phyloP scores from a whole-genome alignment of 2,329 filamentous ascomycete genomes.

The Epichloe elymi region DNA sequence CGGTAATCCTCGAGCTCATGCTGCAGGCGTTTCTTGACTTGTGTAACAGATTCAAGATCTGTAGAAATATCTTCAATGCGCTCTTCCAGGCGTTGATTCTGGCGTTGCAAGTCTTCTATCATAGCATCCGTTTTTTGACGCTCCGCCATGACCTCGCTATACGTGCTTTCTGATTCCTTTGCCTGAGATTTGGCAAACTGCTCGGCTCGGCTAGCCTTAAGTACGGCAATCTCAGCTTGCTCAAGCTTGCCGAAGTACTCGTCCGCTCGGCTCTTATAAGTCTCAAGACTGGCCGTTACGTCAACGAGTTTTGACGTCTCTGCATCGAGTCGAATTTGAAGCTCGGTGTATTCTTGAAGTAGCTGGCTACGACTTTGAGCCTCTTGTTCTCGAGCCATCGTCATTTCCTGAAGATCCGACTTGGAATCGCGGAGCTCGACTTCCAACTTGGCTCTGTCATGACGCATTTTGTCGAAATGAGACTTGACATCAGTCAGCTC shows the following conservation, averaged over 20 bases:
- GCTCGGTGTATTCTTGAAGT: constrained; percentile 80
- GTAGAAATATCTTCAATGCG: constrained; percentile 83
- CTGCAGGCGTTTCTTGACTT: constrained; percentile 87
- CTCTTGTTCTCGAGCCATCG: constrained; percentile 71
- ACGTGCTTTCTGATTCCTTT: constrained; percentile 82
- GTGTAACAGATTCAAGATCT: constrained; percentile 71
- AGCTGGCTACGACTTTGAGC: constrained; percentile 76
- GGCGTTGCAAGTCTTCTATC: constrained; percentile 80
- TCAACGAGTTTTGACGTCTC: constrained; percentile 78
- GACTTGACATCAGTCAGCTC: constrained; percentile 80
- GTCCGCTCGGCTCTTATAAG: constrained; percentile 87
- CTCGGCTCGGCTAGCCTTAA: constrained; percentile 84
- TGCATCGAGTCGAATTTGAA: constrained; percentile 84
- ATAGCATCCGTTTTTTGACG: constrained; percentile 77
- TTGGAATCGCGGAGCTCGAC: constrained; percentile 75
- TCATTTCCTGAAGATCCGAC: constrained; percentile 73
- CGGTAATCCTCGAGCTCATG: constrained; percentile 97
- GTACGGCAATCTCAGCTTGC: constrained; percentile 87
- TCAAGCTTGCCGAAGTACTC: constrained; percentile 97
- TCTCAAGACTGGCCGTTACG: constrained; percentile 65
- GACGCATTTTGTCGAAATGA: constrained; percentile 76
- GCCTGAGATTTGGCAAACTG: constrained; percentile 88
- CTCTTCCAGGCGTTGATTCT: constrained; percentile 82
- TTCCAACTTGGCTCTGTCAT: constrained; percentile 65
- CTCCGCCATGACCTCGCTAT: constrained; percentile 80